A percentile compares a stretch with the other conserved stretches of the same genome.
phyloP scores from a whole-genome alignment of 192 early-diverging fungal genomes.

The Thamnidium elegans region DNA sequence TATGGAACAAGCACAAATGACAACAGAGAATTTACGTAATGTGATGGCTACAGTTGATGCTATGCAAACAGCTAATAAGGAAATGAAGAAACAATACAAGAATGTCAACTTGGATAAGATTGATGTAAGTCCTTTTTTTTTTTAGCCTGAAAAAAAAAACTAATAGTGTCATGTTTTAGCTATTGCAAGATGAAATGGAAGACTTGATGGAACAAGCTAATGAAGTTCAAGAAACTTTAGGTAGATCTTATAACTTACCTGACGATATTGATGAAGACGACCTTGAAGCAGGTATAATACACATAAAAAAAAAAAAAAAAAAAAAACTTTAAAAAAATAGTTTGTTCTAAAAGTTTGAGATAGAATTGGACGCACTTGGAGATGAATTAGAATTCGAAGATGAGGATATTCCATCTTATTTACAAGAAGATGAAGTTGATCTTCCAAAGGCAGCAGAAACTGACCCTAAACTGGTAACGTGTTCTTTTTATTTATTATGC shows the following conservation, averaged over 20 bases:
- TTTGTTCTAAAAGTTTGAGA: background rate
- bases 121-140: conserved; percentile 57
- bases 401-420: conserved; percentile 79
- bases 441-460: conserved; percentile 47
- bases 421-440: conserved; percentile 66
- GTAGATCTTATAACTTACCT: conserved; percentile 87
- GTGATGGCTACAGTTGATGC: conserved; percentile 96
- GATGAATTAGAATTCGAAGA: conserved; percentile 84
- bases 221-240: conserved; percentile 95
- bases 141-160: too few species aligned
- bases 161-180: conserved; percentile 38
- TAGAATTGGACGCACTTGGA: conserved; percentile 94
- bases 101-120: conserved; percentile 93
- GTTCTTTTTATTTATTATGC: background rate
- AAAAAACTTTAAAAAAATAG: background rate
- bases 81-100: conserved; percentile 95
- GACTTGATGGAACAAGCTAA: conserved; percentile 96
- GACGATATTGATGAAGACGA: conserved; percentile 98
- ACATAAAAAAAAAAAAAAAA: background rate
- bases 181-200: conserved; percentile 97
- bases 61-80: conserved; percentile 94
- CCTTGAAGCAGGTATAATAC: conserved; percentile 77
- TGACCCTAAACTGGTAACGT: conserved; percentile 46
- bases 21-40: conserved; percentile 95
- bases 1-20: conserved; percentile 94